Conservation (phyloP, 2,329 filamentous ascomycete species). For the Penicillium sp. region DNA sequence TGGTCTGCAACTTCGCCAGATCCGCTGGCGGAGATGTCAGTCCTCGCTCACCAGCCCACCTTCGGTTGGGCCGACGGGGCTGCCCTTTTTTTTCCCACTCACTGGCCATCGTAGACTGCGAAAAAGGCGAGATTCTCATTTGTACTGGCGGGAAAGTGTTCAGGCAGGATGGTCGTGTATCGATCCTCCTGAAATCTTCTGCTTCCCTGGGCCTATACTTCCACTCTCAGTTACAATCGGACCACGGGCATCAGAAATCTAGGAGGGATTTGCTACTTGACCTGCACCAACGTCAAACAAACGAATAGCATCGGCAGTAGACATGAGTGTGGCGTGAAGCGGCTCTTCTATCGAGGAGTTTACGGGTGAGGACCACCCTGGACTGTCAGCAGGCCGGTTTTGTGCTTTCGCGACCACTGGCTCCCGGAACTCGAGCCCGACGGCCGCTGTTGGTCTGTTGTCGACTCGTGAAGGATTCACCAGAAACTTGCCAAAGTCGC, state of each 20-base stretch:
- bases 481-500: too few species aligned
- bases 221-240: neutral
- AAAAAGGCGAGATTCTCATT: slow-evolving; percentile 28
- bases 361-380: slow-evolving; percentile 11
- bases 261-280: slow-evolving; percentile 15
- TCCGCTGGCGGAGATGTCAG: slow-evolving; percentile 18
- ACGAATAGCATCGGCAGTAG: slow-evolving; percentile 20
- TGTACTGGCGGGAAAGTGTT: slow-evolving; percentile 25
- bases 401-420: neutral
- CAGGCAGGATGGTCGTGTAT: slow-evolving; percentile 23
- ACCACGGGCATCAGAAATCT: neutral
- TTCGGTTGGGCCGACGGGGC: neutral
- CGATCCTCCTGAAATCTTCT: slow-evolving; percentile 29
- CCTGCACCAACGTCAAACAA: slow-evolving; percentile 29
- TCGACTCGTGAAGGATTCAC: slow-evolving; percentile 15
- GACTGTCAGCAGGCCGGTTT: neutral
- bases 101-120: slow-evolving; percentile 35
- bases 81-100: slow-evolving; percentile 7
- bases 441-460: slow-evolving; percentile 21
- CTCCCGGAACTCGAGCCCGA: neutral
- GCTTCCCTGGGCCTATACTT: slow-evolving; percentile 25
- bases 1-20: slow-evolving; percentile 29
- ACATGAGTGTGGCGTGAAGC: slow-evolving; percentile 21
- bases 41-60: neutral
- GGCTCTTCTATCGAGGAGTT: slow-evolving; percentile 14